Conservation (phyloP, 352 stramenopile species). For the Globisporangium solare region DNA sequence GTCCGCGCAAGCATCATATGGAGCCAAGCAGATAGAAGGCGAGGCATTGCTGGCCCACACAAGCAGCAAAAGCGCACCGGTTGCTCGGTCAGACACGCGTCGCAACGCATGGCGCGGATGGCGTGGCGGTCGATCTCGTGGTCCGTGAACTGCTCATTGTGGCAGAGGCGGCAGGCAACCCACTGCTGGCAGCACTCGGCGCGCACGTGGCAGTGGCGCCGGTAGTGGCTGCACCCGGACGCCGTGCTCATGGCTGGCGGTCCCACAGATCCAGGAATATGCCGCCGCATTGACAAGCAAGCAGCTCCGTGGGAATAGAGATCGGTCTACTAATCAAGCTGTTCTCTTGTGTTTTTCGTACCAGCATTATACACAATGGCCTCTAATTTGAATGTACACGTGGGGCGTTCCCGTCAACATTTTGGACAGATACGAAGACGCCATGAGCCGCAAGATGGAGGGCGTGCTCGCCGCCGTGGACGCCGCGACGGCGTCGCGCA, state of each 20-base stretch:
- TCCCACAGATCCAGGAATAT: neutral
- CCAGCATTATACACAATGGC: too few species aligned
- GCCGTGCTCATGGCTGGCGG: neutral
- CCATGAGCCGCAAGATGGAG: slow-evolving; percentile 3
- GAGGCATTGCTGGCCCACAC: too few species aligned
- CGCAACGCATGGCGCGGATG: slow-evolving; percentile 65
- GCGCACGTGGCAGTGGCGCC: slow-evolving; percentile 55
- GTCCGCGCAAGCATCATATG: too few species aligned
- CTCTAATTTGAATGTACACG: neutral
- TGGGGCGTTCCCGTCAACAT: neutral
- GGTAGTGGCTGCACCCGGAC: slow-evolving; percentile 54
- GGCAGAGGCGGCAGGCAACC: slow-evolving; percentile 71
- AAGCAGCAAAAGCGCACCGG: slow-evolving; percentile 25
- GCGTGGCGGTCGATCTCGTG: slow-evolving; percentile 78
- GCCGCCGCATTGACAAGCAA: neutral
- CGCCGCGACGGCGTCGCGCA: slow-evolving; percentile 18
- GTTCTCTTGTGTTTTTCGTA: too few species aligned
- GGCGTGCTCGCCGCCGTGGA: slow-evolving; percentile 13
- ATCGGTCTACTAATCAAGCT: neutral
- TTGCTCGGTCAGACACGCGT: slow-evolving; percentile 52
- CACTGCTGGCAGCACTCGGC: slow-evolving; percentile 71
- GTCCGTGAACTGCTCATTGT: slow-evolving; percentile 47
- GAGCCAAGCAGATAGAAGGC: too few species aligned
- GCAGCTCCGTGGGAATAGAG: neutral
- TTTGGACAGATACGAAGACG: neutral